Base-by-base conservation (phyloP, 2,329 filamentous ascomycete species). In the Paramyrothecium roridum region DNA sequence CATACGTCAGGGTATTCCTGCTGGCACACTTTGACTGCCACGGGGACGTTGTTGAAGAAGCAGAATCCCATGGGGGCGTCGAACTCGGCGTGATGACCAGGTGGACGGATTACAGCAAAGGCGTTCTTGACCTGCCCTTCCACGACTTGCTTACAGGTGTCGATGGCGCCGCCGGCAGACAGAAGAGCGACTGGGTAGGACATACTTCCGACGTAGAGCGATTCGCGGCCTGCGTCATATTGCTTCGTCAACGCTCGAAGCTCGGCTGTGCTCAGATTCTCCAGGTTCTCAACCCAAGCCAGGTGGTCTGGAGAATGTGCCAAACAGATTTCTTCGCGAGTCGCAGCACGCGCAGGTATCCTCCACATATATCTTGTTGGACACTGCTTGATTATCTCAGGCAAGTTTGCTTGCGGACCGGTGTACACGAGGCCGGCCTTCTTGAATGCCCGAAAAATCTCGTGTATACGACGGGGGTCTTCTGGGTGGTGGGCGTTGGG, bases 21-120 rank as follows among this genome's bases (percentile, higher is more conserved):
- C 69, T 96, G 92, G 68, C 93, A 97, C 13, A 93, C 89, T 57
- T 85, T 88, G n/a, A 92, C 88, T 1, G 93, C 93, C 56, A 99
- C 89, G 20, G 91, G 92, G 3, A 98, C 95, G 66, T 99, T 99
- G 76, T 99, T 97, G 76, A 98, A 98, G 56, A 98, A 84, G 70
- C 95, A 99, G 68, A 99, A 99, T 0, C 95, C 95, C 82, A 96
- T 95, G 1, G 93, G 84, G 37, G 86, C 80, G 64, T 95, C 83
- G 56, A 85, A 87, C 69, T 99, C 95, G 1, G 95, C 95, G 71
- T 99, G 95, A 66, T 99, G 95, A 0, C 95, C 95, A 0, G 95
- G 95, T 2, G 95, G 95, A 16, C 95, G 85, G 64, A 99, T 96
- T 40, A 99, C 88, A 1, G 95, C 95, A 69, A 99, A 95, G 0